A percentile compares a stretch with the other conserved stretches of the same genome.
Conservation (phyloP, 192 early-diverging fungal species). For the Oehlia diaphana region DNA sequence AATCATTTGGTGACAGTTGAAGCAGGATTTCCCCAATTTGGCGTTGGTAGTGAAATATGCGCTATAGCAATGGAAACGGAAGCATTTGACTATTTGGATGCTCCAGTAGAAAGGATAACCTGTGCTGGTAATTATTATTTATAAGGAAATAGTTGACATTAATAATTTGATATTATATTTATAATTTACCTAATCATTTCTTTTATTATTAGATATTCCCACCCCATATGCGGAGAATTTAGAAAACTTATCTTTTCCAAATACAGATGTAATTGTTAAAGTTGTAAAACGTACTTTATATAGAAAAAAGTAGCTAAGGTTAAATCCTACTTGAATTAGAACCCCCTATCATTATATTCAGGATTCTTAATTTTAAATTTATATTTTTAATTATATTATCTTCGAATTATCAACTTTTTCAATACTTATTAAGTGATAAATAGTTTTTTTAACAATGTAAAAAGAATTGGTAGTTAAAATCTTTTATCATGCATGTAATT, state of each 20-base stretch:
- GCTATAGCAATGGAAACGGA: conserved; percentile 98
- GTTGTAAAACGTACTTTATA: conserved; percentile 69
- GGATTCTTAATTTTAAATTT: too few species aligned
- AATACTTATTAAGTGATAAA: too few species aligned
- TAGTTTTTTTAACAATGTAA: too few species aligned
- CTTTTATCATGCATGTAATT: too few species aligned
- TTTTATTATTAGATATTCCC: conserved; percentile 71
- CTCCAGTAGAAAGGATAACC: conserved; percentile 88
- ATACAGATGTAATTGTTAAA: conserved; percentile 78
- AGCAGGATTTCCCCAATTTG: conserved; percentile 92
- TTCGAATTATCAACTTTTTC: too few species aligned
- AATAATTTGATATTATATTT: background rate
- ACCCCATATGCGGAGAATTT: conserved; percentile 97
- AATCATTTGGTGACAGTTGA: conserved; percentile 96
- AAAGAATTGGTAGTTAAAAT: too few species aligned
- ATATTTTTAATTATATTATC: too few species aligned
- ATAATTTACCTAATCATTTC: background rate
- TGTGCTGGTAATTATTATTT: conserved; percentile 60
- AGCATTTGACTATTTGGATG: conserved; percentile 94
- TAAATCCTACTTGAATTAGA: too few species aligned
- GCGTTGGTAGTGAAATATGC: conserved; percentile 92
- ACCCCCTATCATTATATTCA: too few species aligned
- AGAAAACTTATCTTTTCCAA: conserved; percentile 86
- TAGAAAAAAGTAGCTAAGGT: conserved; percentile 40
- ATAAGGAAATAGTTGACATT: too few species aligned